Evolutionary conservation across 768 basidiomycete species (phyloP).

Genomic region (Rubroboletus pulcherrimus): DNA sequence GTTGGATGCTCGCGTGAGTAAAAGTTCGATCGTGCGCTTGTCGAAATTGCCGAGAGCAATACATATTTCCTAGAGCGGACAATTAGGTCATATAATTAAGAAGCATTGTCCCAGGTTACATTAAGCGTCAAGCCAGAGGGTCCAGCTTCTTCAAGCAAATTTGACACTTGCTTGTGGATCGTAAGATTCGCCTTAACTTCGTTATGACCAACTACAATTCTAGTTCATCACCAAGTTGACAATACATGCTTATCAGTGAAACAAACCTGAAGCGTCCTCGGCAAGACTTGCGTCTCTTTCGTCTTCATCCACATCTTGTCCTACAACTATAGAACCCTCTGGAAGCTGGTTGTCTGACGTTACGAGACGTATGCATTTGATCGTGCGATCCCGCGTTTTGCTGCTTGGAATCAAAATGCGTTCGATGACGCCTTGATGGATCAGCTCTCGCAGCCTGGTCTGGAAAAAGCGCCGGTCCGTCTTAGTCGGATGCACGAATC

Average conservation of each 20-base stretch:
- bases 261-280: constrained; percentile 35
- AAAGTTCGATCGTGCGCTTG: constrained; percentile 77
- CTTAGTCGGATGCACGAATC: constrained; percentile 70
- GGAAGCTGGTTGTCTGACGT: constrained; percentile 35
- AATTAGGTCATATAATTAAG: constrained; percentile 3
- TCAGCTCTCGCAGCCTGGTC: constrained; percentile 66
- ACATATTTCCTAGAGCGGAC: constrained; percentile 54
- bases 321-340: constrained; percentile 35
- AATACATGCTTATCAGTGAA: not conserved
- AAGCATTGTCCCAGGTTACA: constrained; percentile 36
- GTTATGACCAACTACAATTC: constrained; percentile 31
- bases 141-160: constrained; percentile 66
- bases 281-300: constrained; percentile 30
- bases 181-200: constrained; percentile 58
- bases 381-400: constrained; percentile 42
- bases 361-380: constrained; percentile 68
- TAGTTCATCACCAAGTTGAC: not conserved
- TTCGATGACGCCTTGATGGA: constrained; percentile 71
- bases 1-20: constrained; percentile 66
- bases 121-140: constrained; percentile 67
- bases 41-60: constrained; percentile 65
- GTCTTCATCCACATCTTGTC: constrained; percentile 40
- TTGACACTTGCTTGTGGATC: constrained; percentile 77
- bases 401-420: constrained; percentile 65
- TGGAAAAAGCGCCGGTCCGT: constrained; percentile 82